These are phyloP conservation scores for Manihot esculenta DNA, from an alignment of 441 rosid species.

Conservation along the genomic window DNA sequence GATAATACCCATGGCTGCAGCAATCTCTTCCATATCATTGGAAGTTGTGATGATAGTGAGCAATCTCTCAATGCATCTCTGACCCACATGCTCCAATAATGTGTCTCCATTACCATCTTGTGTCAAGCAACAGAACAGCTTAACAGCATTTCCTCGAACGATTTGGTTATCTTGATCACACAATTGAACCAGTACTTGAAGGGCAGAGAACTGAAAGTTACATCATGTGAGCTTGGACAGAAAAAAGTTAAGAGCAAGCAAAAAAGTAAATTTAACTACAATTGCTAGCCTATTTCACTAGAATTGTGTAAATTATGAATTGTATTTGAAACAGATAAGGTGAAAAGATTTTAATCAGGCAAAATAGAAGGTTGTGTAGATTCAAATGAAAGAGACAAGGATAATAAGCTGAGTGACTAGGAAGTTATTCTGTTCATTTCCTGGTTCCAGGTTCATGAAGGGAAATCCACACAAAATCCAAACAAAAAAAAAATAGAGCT, in stretches of 20 bases:
- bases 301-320: too few species aligned
- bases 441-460: not conserved
- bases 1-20: constrained; percentile 36
- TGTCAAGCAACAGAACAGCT: constrained; percentile 41
- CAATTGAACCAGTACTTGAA: constrained; percentile 41
- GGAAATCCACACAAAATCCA: not conserved
- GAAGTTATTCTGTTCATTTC: too few species aligned
- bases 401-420: not conserved
- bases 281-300: not conserved
- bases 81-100: constrained; percentile 34
- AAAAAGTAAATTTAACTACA: not conserved
- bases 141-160: constrained; percentile 38
- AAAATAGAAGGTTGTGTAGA: too few species aligned
- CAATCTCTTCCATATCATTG: constrained; percentile 27
- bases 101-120: constrained; percentile 27
- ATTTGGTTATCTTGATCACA: constrained; percentile 31
- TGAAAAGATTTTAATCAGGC: not conserved
- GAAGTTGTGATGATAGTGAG: constrained; percentile 27
- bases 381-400: not conserved
- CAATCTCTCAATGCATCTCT: constrained; percentile 31
- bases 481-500: not conserved
- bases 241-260: not conserved
- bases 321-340: not conserved
- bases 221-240: not conserved
- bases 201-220: constrained; percentile 33